Base-by-base conservation (phyloP, 2,329 filamentous ascomycete species). In the Taxawa tesnikishii region DNA sequence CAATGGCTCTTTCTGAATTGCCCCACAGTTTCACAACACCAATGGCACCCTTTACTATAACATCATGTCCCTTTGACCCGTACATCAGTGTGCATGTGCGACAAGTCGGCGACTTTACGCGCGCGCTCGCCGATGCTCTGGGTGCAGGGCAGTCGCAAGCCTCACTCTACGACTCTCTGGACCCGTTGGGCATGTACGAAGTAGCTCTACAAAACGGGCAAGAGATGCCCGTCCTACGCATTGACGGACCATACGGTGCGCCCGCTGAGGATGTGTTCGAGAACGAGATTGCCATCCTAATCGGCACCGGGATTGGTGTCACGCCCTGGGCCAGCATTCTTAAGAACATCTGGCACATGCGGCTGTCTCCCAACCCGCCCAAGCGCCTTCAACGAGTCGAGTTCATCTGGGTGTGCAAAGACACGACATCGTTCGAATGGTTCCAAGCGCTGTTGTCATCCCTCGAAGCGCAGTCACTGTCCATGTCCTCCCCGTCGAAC, bases 31-130 rank as follows among this genome's bases (percentile, higher is more conserved):
- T 94, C 84, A 42, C 73, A 69, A 47, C 78, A 84, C 51, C 85
- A 98, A 63, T 98, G 90, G 90, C 90, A 98, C 60, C 90, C 1
- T 98, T 96, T 55, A 98, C 90, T 50, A 96, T 98, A 58, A 98
- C 90, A 3, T 96, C 90, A 7, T 98, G 90, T 59, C 90, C 90
- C 4, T 90, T 84, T 51, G 90, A 98, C 48, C 82, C 83, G 1
- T 96, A 96, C 51, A 75, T 96, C 43, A 94, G 84, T 24, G 73
- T 98, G 17, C 90, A 98, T 57, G 78, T 98, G 37, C 82, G 90
- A 29, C 90, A 96, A 62, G 88, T 96, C 5, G 90, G 90, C 44
- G 90, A 98, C 61, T 98, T 93, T 53, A 98, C 90, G 9, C 75
- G 77, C 39, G 75, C 79, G n/a, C 72, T 98, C n/a, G 90, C 85